Base-by-base conservation (phyloP, 768 basidiomycete species). In the Boletus sensibilis region DNA sequence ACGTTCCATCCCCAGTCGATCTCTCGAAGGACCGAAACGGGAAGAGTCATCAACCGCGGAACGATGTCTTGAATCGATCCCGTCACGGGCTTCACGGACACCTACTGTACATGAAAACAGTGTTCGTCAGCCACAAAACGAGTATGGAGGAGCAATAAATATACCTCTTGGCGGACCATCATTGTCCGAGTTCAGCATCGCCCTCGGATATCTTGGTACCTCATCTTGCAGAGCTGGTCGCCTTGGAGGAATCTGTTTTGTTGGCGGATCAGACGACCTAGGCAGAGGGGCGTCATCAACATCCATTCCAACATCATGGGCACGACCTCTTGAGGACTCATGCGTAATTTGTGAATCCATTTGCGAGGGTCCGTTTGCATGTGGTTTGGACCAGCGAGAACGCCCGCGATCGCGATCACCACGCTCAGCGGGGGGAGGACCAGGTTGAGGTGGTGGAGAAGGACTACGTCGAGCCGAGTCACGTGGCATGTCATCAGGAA, bases 171-270 rank as follows among this genome's bases (percentile, higher is more conserved):
- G 29, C 4, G 10, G 39, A 12, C 62, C 56, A 33, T 66, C 64
- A 31, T 56, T 66, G n/a, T 61, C 67, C 23, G 62, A 41, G 10
- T 64, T 61, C 7, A 71, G 52, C 74, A 75, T 75, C 0, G 75
- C 75, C 31, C 75, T 65, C n/a, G 75, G 74, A 44, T 71, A 75
- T 25, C 68, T 68, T 44, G 71, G 66, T 7, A 59, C 64, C 0
- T 65, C 75, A n/a, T 66, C 72, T 2, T 63, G 68, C 11, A 59
- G 29, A 31, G 39, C 60, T 5, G 62, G 64, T 37, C 60, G 65
- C 27, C 55, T 58, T 4, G 61, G 50, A 33, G 53, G 61, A 20
- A 51, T 42, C 25, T 55, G 64, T 48, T 60, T 69, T 4, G 33
- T 21, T 1, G 62, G 59, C 5, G 59, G 57, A 44, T 69, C 60